Evolutionary conservation across 441 rosid genomes (phyloP), one percentile per base, ranked within the genome.

Genomic region (Daphne laureola): DNA sequence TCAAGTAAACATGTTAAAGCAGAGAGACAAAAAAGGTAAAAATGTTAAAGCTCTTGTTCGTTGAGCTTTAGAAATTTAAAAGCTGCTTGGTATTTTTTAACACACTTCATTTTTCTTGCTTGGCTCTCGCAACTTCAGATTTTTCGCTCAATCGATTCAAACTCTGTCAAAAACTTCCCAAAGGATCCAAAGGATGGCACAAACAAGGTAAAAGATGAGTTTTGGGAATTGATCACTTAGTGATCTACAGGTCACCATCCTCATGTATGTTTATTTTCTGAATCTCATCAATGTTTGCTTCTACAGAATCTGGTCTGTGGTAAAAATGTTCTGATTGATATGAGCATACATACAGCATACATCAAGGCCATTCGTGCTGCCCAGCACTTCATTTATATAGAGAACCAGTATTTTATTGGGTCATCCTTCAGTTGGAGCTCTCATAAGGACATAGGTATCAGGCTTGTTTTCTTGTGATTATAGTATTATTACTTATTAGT

Each of bases 271-370:
- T 15, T 47, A 27, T 21, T 11, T 21, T 58, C 4, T 8, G 14
- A 73, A 45, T 53, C 54, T 66, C 38, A 68, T 44, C 47, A 57
- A 12, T 52, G 31, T 70, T 38, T 60, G 56, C 63, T 49, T 46
- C 73, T 69, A 65, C 88, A 93, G 99, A 87, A 85, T 57, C 75
- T 94, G 66, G 77, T 94, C 38, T 87, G 95, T 53, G 98, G 96
- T 44, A 94, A 94, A 81, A 87, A 90, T 64, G 82, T 87, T 44
- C 82, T 90, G 54, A 87, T 94, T 58, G 99, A 94, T 80, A 87
- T 85, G 96, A 94, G 99, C 81, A 94, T 94, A 73, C 99, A 94
- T 69, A 81, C 92, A 13, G 99, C 99, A 46, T 94, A 90, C 61
- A 91, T 94, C 54, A 84, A 86, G 62, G 99, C 98, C 73, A 90